Conservation (phyloP, 176 grass and related monocot genomes). For the Hordeum vulgare region DNA sequence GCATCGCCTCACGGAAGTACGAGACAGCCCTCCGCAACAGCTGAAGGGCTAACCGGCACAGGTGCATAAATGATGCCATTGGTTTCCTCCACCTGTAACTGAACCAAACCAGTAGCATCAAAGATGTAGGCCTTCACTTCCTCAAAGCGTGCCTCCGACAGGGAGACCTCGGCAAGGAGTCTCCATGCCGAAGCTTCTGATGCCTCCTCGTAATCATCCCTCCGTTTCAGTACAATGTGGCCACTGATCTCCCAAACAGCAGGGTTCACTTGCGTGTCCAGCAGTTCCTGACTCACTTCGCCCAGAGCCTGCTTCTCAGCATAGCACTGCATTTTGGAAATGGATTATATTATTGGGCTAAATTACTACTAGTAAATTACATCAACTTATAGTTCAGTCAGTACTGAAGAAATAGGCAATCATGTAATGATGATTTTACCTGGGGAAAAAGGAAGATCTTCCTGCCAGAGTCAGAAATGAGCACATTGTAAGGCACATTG, state of each 20-base stretch:
- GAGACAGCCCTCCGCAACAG: slow-evolving; percentile 70
- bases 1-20: slow-evolving; percentile 49
- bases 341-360: neutral
- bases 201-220: slow-evolving; percentile 75
- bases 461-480: slow-evolving; percentile 69
- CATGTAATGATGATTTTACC: slow-evolving; percentile 17
- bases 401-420: neutral
- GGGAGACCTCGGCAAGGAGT: slow-evolving; percentile 81
- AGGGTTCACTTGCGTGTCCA: slow-evolving; percentile 97
- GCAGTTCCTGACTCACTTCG: slow-evolving; percentile 80
- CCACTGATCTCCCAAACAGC: slow-evolving; percentile 98
- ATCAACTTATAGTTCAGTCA: neutral
- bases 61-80: slow-evolving; percentile 15
- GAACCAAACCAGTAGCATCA: slow-evolving; percentile 52
- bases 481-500: slow-evolving; percentile 91
- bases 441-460: slow-evolving; percentile 83
- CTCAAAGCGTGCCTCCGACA: slow-evolving; percentile 83
- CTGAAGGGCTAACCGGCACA: neutral
- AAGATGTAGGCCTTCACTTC: slow-evolving; percentile 88
- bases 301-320: slow-evolving; percentile 96
- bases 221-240: slow-evolving; percentile 89
- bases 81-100: slow-evolving; percentile 15
- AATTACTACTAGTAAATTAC: neutral
- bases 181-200: slow-evolving; percentile 79
- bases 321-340: slow-evolving; percentile 59